Evolutionary conservation across 169 alveolate genomes (phyloP).

Genomic region (Blepharisma undulans): DNA sequence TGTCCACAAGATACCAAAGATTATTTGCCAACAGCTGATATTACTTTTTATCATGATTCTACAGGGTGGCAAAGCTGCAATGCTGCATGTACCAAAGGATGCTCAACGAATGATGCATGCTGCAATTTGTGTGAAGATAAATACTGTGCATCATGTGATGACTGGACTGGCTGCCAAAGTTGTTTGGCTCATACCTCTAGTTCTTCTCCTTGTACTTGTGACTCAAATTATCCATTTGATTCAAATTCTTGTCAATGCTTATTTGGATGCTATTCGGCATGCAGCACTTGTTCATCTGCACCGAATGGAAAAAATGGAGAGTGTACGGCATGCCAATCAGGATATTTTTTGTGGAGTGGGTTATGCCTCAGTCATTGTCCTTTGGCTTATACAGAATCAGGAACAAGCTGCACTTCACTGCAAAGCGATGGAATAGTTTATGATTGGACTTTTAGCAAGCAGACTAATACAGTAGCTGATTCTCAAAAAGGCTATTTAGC

Average conservation of each 20-base stretch:
- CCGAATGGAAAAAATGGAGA: not conserved
- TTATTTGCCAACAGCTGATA: too few relatives aligned
- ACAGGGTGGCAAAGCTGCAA: too few relatives aligned
- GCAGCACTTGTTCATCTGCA: not conserved
- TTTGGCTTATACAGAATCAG: not conserved
- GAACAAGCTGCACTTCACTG: not conserved
- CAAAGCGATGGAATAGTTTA: not conserved
- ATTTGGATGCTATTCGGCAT: not conserved
- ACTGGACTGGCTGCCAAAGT: not conserved
- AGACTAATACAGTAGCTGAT: not conserved
- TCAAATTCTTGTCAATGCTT: too few relatives aligned
- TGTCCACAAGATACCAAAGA: too few relatives aligned
- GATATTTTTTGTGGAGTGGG: too few relatives aligned
- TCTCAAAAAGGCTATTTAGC: not conserved
- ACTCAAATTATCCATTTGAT: too few relatives aligned
- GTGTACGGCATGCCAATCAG: not conserved
- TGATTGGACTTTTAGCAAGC: not conserved
- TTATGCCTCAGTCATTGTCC: slow-evolving; percentile 10
- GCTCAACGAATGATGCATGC: too few relatives aligned
- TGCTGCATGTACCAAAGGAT: too few relatives aligned
- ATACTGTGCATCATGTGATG: not conserved
- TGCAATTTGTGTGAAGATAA: not conserved
- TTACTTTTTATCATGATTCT: too few relatives aligned
- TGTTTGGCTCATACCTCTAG: too few relatives aligned
- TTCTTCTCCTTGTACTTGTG: too few relatives aligned